A percentile compares a stretch with the other conserved stretches of the same genome.
phyloP scores from a whole-genome alignment of 306 rosid species.

The Senna tora region DNA sequence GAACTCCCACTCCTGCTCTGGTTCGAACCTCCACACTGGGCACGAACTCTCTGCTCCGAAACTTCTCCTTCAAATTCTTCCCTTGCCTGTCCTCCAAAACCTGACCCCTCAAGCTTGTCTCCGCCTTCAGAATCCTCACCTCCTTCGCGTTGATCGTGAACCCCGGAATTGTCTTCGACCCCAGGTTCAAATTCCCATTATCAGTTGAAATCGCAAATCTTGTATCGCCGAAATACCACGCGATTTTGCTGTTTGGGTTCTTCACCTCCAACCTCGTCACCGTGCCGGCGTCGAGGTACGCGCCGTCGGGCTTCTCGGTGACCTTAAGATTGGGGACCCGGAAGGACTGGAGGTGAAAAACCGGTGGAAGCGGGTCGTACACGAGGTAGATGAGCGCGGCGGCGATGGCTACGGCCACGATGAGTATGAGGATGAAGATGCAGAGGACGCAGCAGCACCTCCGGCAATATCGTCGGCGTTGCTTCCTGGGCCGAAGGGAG shows the following conservation, averaged over 20 bases:
- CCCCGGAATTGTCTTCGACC: slow-evolving; percentile 25
- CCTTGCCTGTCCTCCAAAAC: slow-evolving; percentile 46
- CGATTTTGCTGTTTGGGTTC: slow-evolving; percentile 56
- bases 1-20: slow-evolving; percentile 38
- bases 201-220: slow-evolving; percentile 22
- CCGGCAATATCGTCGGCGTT: slow-evolving; percentile 39
- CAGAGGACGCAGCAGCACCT: slow-evolving; percentile 57
- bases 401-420: slow-evolving; percentile 41
- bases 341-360: slow-evolving; percentile 59
- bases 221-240: slow-evolving; percentile 41
- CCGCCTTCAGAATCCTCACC: slow-evolving; percentile 49
- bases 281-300: slow-evolving; percentile 55
- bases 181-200: slow-evolving; percentile 34
- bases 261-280: slow-evolving; percentile 52
- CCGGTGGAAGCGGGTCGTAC: slow-evolving; percentile 63
- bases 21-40: slow-evolving; percentile 53
- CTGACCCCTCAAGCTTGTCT: slow-evolving; percentile 41
- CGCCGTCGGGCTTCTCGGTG: slow-evolving; percentile 43
- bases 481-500: not conserved
- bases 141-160: slow-evolving; percentile 47
- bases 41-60: slow-evolving; percentile 43
- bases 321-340: slow-evolving; percentile 52
- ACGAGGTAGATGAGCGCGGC: slow-evolving; percentile 57
- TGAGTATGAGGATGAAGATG: slow-evolving; percentile 44
- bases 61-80: slow-evolving; percentile 38